Evolutionary conservation across 2,329 filamentous ascomycete genomes (phyloP).

Genomic region (Teratosphaeria viscida): DNA sequence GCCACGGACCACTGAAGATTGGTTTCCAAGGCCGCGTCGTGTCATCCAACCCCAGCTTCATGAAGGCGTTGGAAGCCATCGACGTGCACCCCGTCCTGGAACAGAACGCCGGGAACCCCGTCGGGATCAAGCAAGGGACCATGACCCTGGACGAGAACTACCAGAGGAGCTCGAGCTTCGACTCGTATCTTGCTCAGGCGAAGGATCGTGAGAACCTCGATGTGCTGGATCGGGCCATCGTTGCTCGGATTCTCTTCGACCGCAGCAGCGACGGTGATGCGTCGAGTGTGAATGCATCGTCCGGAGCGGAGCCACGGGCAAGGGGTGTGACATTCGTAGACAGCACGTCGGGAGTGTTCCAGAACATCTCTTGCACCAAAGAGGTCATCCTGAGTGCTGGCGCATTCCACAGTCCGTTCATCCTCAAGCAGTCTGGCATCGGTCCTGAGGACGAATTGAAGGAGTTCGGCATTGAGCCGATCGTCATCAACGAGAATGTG

Average conservation of each 20-base stretch:
- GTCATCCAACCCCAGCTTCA: slow-evolving; percentile 5
- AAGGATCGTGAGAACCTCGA: slow-evolving; percentile 18
- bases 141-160: not conserved
- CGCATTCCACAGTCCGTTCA: slow-evolving; percentile 32
- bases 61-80: slow-evolving; percentile 18
- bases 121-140: not conserved
- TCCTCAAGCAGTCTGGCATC: slow-evolving; percentile 22
- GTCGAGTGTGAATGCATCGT: slow-evolving; percentile 10
- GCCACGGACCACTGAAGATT: slow-evolving; percentile 14
- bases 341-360: not conserved
- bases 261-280: slow-evolving; percentile 2
- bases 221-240: slow-evolving; percentile 22
- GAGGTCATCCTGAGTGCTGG: slow-evolving; percentile 37
- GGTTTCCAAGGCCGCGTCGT: slow-evolving; percentile 6
- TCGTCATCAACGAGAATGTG: slow-evolving; percentile 40
- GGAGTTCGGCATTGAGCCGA: slow-evolving; percentile 30
- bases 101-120: not conserved
- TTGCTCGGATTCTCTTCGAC: slow-evolving; percentile 18
- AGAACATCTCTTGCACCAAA: slow-evolving; percentile 4
- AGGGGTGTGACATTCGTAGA: not conserved
- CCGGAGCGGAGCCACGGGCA: slow-evolving; percentile 16
- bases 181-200: slow-evolving; percentile 24
- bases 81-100: not conserved
- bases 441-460: slow-evolving; percentile 21
- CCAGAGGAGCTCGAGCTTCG: slow-evolving; percentile 9